Evolutionary conservation across 306 rosid species (phyloP).

Genomic region (Trichosanthes truncata): DNA sequence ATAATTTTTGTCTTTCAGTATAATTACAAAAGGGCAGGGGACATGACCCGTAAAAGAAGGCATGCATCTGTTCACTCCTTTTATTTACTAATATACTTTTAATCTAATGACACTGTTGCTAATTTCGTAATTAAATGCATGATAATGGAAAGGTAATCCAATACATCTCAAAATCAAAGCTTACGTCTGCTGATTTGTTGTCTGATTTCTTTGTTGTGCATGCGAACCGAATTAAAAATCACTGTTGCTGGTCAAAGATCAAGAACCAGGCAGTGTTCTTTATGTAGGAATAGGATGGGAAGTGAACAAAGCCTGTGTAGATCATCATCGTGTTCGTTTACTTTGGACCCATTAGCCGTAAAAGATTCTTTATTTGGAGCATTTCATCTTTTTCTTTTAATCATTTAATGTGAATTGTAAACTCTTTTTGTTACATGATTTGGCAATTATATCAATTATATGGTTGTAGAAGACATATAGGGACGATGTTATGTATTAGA

Average conservation of each 20-base stretch:
- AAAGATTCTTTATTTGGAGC: background rate
- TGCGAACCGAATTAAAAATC: background rate
- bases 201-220: background rate
- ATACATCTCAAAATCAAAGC: background rate
- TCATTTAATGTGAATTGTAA: background rate
- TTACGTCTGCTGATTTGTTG: background rate
- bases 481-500: background rate
- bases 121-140: background rate
- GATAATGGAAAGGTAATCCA: background rate
- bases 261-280: background rate
- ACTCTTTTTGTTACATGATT: background rate
- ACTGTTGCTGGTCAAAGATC: slow-evolving; percentile 15
- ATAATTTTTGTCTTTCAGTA: slow-evolving; percentile 1
- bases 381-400: background rate
- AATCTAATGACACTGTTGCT: background rate
- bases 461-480: background rate
- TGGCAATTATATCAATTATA: background rate
- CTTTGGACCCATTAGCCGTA: background rate
- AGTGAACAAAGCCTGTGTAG: background rate
- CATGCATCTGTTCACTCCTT: background rate
- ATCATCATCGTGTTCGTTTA: background rate
- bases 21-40: slow-evolving; percentile 2
- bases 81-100: background rate
- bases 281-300: background rate
- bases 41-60: slow-evolving; percentile 10